Percentiles rank a stretch among this genome's conserved stretches.
These are phyloP conservation scores for Spathaspora passalidarum DNA, from an alignment of 805 yeast genomes.

Conservation along the genomic window DNA sequence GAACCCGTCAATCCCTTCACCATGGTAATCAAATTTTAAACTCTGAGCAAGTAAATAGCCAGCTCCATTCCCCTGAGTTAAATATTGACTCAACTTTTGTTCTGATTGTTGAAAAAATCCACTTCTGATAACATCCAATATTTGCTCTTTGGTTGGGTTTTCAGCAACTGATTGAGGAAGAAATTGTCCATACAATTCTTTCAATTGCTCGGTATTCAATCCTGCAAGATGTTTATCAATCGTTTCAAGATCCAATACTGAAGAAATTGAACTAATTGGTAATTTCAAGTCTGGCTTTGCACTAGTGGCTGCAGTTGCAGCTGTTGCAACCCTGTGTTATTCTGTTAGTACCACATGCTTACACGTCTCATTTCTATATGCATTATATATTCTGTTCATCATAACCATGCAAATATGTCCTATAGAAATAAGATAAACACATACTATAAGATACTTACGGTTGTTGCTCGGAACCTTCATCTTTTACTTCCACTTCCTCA, in stretches of 20 bases:
- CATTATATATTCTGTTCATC: background rate
- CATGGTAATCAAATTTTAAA: constrained; percentile 47
- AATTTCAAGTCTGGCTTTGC: constrained; percentile 7
- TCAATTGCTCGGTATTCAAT: constrained; percentile 33
- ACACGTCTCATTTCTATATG: background rate
- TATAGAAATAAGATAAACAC: background rate
- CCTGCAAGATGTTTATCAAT: constrained; percentile 30
- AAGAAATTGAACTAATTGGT: constrained; percentile 31
- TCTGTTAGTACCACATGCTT: background rate
- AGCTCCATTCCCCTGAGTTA: constrained; percentile 39
- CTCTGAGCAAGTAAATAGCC: constrained; percentile 49
- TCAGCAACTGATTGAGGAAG: constrained; percentile 43
- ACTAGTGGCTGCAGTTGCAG: background rate
- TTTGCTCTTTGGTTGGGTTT: constrained; percentile 29
- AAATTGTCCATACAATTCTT: constrained; percentile 28
- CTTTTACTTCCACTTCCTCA: constrained; percentile 5
- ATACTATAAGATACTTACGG: background rate
- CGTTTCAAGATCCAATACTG: constrained; percentile 29
- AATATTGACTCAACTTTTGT: constrained; percentile 39
- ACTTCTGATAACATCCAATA: constrained; percentile 43
- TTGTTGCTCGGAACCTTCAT: constrained; percentile 8
- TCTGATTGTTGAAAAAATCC: constrained; percentile 47
- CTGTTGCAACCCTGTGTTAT: background rate
- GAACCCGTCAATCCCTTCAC: constrained; percentile 55
- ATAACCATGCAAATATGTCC: background rate